Base-by-base conservation (phyloP, 2,329 filamentous ascomycete species). In the Aspergillus sp. region DNA sequence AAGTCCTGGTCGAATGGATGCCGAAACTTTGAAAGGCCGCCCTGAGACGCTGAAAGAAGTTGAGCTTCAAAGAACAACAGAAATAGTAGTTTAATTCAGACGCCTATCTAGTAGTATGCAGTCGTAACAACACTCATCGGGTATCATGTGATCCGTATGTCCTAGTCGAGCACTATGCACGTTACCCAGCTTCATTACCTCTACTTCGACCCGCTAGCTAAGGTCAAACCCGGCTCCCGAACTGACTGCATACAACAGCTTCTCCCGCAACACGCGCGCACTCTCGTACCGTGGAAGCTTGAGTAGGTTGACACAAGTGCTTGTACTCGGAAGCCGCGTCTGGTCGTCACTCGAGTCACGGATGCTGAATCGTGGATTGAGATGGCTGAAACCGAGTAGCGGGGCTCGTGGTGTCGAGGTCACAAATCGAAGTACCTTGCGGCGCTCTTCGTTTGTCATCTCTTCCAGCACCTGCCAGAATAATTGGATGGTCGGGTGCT, bases 151-250 rank as follows among this genome's bases (percentile, higher is more conserved):
- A 23, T 48, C 23, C 4, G 23, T 48, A 28, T 48, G 15, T 23
- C 13, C 46, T 7, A 15, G 23, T 13, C 46, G 13, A 23, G 46
- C 46, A 9, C 13, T 48, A 48, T 23, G 22, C n/a, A 23, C 11
- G 38, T 54, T n/a, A 30, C 15, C n/a, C 25, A 28, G 25, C 25
- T 28, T 28, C 25, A 28, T 28, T 28, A 28, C 25, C 25, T 28
- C 25, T 11, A 23, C 28, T 15, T 30, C 34, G 7, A 19, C 19
- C 11, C 19, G 4, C 51, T 62, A 78, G 62, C 76, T 78, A 57
- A 95, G 80, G 81, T 98, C 94, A 77, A 99, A 99, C 1, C 95
- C 94, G 51, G 95, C 94, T 0, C 93, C 93, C 0, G 92, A 91
- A 69, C 91, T 91, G 22, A 97, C 87, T 8, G 94, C 94, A 77